Percentiles rank a stretch among this genome's conserved stretches.
phyloP scores from a whole-genome alignment of 768 basidiomycete species.

The Boletellus ananas region DNA sequence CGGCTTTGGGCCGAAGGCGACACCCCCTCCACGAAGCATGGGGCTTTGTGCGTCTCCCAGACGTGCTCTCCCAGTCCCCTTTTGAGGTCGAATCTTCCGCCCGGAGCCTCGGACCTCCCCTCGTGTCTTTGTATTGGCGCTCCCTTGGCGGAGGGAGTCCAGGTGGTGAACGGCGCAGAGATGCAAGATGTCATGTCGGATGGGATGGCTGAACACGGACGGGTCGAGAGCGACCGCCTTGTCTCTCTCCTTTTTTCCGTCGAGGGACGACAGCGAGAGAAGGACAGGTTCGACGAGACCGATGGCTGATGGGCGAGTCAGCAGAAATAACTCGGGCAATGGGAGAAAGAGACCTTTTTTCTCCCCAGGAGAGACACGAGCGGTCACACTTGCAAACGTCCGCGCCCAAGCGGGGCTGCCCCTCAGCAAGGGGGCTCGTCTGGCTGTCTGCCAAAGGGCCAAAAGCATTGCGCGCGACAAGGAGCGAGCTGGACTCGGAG shows the following conservation, averaged over 20 bases:
- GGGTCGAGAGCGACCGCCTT: slow-evolving; percentile 65
- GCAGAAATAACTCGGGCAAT: slow-evolving; percentile 1
- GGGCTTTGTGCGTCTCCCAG: slow-evolving; percentile 86
- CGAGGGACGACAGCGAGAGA: slow-evolving; percentile 57
- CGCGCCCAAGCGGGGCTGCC: slow-evolving; percentile 3
- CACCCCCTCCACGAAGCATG: slow-evolving; percentile 87
- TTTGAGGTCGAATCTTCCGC: slow-evolving; percentile 85
- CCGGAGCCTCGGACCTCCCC: slow-evolving; percentile 88
- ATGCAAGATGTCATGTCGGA: slow-evolving; percentile 90
- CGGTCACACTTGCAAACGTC: slow-evolving; percentile 9
- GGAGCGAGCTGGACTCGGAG: not conserved
- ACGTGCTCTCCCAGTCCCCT: slow-evolving; percentile 87
- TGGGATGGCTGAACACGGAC: slow-evolving; percentile 83
- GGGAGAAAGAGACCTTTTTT: slow-evolving; percentile 15
- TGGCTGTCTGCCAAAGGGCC: slow-evolving; percentile 12
- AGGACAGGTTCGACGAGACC: slow-evolving; percentile 49
- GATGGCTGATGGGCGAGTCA: slow-evolving; percentile 29
- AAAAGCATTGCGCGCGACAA: slow-evolving; percentile 14
- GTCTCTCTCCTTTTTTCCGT: slow-evolving; percentile 39
- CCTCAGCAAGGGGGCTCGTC: not conserved
- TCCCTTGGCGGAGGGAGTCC: slow-evolving; percentile 87
- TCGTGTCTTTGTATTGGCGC: slow-evolving; percentile 88
- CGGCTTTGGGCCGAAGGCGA: slow-evolving; percentile 88
- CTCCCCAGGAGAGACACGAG: not conserved
- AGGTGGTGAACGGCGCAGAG: slow-evolving; percentile 86